These are phyloP conservation scores for Colletotrichum cuscutae DNA, from an alignment of 2,329 filamentous ascomycete genomes.

Conservation along the genomic window DNA sequence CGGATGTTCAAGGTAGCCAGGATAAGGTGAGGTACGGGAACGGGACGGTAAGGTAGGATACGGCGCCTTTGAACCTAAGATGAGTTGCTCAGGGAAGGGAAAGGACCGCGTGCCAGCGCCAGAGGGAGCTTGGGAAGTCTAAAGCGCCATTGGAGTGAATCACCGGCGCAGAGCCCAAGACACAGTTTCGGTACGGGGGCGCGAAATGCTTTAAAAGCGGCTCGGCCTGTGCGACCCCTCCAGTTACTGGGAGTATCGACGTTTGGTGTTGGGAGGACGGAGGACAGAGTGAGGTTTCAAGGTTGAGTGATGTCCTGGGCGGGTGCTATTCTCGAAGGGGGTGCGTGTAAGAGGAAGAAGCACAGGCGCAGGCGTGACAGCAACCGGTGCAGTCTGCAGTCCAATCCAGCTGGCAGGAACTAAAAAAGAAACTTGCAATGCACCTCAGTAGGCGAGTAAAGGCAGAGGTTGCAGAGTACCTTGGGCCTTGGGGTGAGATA, in stretches of 20 bases:
- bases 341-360: background rate
- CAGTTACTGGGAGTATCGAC: conserved; percentile 27
- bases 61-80: background rate
- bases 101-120: conserved; percentile 30
- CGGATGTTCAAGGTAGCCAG: conserved; percentile 9
- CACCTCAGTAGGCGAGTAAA: background rate
- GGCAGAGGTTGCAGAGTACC: no score
- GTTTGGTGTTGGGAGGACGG: conserved; percentile 15
- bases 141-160: conserved; percentile 35
- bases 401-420: background rate
- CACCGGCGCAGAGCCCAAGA: conserved; percentile 32
- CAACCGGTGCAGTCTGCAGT: background rate
- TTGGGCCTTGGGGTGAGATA: background rate
- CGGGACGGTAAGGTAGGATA: background rate
- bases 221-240: conserved; percentile 30
- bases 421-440: background rate
- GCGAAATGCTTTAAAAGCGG: conserved; percentile 29
- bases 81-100: background rate
- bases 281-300: conserved; percentile 28
- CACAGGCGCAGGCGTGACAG: background rate
- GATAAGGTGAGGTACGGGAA: background rate
- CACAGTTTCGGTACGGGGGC: conserved; percentile 33
- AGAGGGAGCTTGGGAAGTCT: conserved; percentile 11
- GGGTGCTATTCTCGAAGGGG: background rate
- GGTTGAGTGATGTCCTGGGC: background rate